These are phyloP conservation scores for Biscogniauxia mediterranea DNA, from an alignment of 2,329 filamentous ascomycete species.

Conservation along the genomic window DNA sequence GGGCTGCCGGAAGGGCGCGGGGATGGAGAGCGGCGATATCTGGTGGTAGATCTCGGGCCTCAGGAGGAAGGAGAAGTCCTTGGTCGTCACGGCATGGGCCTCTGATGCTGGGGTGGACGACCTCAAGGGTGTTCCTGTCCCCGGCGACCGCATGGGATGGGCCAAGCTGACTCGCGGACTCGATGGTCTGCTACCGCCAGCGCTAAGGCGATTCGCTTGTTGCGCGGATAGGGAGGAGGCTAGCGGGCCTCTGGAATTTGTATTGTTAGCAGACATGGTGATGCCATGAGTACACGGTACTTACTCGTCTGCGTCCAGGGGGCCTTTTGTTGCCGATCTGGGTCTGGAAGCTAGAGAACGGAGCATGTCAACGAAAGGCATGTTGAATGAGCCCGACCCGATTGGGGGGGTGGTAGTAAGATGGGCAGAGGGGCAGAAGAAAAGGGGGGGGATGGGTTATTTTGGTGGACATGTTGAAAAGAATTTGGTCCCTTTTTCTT, in stretches of 20 bases:
- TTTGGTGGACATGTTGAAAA: no score
- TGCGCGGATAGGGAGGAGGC: constrained; percentile 4
- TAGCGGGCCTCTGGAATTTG: background rate
- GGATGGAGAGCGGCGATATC: constrained; percentile 62
- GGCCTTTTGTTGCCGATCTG: constrained; percentile 72
- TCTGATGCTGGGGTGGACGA: constrained; percentile 31
- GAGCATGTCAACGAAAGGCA: constrained; percentile 28
- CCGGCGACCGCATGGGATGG: constrained; percentile 10
- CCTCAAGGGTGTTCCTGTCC: constrained; percentile 13
- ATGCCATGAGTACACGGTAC: constrained; percentile 30
- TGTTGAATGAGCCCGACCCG: constrained; percentile 1
- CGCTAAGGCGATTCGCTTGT: background rate
- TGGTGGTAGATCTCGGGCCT: constrained; percentile 81
- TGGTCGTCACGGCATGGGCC: constrained; percentile 43
- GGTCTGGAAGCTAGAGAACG: constrained; percentile 53
- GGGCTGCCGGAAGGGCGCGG: constrained; percentile 67
- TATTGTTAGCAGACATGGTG: constrained; percentile 4
- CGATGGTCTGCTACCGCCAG: background rate
- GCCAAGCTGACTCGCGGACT: background rate
- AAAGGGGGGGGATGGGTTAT: no score
- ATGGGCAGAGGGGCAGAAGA: no score
- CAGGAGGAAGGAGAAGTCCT: constrained; percentile 79
- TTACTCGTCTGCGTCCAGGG: constrained; percentile 75
- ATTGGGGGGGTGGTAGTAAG: no score
- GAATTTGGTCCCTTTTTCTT: no score